Conservation (phyloP, 768 basidiomycete species). For the Phaffia tasmanica region DNA sequence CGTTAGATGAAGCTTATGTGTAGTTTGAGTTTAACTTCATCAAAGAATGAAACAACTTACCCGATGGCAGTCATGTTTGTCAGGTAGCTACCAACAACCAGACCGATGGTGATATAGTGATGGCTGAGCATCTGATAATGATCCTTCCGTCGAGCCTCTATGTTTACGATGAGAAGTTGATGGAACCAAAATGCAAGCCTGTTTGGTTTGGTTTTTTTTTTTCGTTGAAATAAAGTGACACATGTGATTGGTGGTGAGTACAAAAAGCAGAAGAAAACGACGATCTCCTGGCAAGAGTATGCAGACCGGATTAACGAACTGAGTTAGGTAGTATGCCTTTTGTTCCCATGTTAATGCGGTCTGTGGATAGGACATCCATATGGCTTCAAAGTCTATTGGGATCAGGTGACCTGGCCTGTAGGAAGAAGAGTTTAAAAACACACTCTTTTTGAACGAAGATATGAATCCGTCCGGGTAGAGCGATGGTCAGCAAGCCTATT, state of each 20-base stretch:
- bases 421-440: slow-evolving; percentile 16
- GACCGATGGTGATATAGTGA: slow-evolving; percentile 73
- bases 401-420: slow-evolving; percentile 22
- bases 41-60: background rate
- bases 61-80: slow-evolving; percentile 74
- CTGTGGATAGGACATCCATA: slow-evolving; percentile 19
- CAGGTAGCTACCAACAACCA: slow-evolving; percentile 67
- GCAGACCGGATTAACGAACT: slow-evolving; percentile 33
- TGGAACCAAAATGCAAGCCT: slow-evolving; percentile 75
- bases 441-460: background rate
- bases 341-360: slow-evolving; percentile 11
- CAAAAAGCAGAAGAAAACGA: background rate
- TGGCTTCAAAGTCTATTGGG: slow-evolving; percentile 19
- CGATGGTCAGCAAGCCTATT: background rate
- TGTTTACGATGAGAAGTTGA: slow-evolving; percentile 80
- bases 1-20: background rate
- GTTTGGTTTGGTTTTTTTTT: background rate
- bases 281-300: background rate
- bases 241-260: background rate
- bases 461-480: background rate
- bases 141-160: slow-evolving; percentile 83
- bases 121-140: slow-evolving; percentile 94
- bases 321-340: slow-evolving; percentile 61
- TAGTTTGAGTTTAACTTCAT: background rate
- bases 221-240: background rate